Evolutionary conservation across 78 protist species (phyloP).

Genomic region (Emiliania huxleyi): DNA sequence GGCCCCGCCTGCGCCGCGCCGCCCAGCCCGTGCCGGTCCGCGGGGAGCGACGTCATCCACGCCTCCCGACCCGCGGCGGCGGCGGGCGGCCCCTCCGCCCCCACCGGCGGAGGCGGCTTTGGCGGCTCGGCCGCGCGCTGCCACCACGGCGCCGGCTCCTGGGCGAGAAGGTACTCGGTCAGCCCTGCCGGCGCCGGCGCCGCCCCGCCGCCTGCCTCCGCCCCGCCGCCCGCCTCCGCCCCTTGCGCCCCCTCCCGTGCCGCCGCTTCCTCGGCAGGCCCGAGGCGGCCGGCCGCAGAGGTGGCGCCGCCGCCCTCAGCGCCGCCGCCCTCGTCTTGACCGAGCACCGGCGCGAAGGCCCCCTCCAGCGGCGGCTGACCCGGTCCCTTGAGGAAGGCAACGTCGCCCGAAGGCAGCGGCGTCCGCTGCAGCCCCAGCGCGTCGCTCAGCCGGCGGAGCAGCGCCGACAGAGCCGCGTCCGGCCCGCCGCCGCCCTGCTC

Average conservation of each 20-base stretch:
- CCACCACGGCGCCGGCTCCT: not conserved
- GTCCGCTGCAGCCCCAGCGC: not conserved
- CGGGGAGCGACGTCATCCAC: not conserved
- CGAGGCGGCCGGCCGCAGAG: not conserved
- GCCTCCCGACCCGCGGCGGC: not conserved
- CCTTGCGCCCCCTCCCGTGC: not conserved
- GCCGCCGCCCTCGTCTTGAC: not conserved
- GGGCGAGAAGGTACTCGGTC: not conserved
- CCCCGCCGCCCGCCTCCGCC: not conserved
- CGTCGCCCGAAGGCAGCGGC: not conserved
- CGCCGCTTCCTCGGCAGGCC: not conserved
- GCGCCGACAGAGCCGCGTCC: not conserved
- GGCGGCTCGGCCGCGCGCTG: not conserved
- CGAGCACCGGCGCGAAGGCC: not conserved
- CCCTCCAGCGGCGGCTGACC: not conserved
- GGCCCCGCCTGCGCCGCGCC: not conserved
- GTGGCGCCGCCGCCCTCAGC: not conserved
- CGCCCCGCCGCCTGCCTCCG: not conserved
- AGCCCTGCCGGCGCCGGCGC: not conserved
- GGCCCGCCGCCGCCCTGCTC: no score
- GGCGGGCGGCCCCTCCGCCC: not conserved
- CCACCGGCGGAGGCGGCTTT: not conserved
- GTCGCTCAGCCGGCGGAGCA: not conserved
- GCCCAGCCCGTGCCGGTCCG: not conserved
- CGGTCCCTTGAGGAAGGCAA: not conserved